Evolutionary conservation across 805 yeast species (phyloP).

Genomic region (Yarrowia divulgata): DNA sequence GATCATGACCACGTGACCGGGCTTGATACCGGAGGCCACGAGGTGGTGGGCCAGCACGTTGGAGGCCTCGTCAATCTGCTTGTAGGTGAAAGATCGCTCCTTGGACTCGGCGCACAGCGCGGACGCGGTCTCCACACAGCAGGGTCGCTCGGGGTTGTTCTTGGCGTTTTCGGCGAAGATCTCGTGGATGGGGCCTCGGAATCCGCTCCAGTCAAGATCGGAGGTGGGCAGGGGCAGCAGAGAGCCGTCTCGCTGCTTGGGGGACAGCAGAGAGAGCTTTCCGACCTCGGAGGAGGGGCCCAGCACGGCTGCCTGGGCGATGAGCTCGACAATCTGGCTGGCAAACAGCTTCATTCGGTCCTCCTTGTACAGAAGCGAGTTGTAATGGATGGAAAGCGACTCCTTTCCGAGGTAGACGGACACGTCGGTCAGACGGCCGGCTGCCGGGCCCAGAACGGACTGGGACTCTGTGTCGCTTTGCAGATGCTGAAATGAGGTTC

Average conservation of each 20-base stretch:
- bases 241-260: constrained; percentile 57
- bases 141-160: constrained; percentile 80
- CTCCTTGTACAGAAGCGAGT: constrained; percentile 73
- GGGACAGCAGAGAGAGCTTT: constrained; percentile 70
- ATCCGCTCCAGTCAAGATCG: constrained; percentile 88
- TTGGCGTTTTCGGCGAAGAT: constrained; percentile 89
- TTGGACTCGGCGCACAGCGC: constrained; percentile 54
- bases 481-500: constrained; percentile 47
- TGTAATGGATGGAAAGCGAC: constrained; percentile 63
- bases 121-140: constrained; percentile 91
- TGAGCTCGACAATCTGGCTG: constrained; percentile 56
- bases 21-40: constrained; percentile 76
- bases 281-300: constrained; percentile 50
- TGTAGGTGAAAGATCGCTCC: constrained; percentile 80
- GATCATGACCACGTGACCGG: constrained; percentile 97
- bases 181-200: constrained; percentile 95
- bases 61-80: constrained; percentile 90
- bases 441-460: constrained; percentile 39
- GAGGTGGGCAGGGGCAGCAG: constrained; percentile 86
- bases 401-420: constrained; percentile 56
- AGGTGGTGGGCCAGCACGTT: constrained; percentile 91
- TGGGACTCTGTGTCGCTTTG: constrained; percentile 38
- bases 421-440: constrained; percentile 58
- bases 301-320: constrained; percentile 45
- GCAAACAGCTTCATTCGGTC: constrained; percentile 74